These are phyloP conservation scores for Cladophialophora carrionii DNA, from an alignment of 2,329 filamentous ascomycete genomes.

Conservation along the genomic window DNA sequence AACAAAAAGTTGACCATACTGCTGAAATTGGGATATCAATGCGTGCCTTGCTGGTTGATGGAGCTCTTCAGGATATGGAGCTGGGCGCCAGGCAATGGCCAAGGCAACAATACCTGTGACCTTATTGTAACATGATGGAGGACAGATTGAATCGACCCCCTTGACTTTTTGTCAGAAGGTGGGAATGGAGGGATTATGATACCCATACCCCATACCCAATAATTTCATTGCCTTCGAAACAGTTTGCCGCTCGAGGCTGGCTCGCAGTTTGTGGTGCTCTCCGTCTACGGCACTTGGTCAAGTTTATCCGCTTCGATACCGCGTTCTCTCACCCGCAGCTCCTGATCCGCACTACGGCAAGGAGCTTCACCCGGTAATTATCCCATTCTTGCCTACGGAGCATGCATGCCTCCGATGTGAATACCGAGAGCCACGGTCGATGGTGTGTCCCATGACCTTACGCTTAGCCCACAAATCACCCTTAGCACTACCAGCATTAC, in stretches of 20 bases:
- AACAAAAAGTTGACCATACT: slow-evolving; percentile 8
- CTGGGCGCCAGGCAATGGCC: background rate
- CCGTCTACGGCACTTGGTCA: background rate
- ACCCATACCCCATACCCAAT: background rate
- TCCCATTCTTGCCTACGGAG: background rate
- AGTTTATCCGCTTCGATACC: background rate
- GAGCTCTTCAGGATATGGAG: slow-evolving; percentile 5
- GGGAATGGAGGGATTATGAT: slow-evolving; percentile 5
- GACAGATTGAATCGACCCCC: slow-evolving; percentile 3
- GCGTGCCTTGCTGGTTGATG: background rate
- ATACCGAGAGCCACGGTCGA: background rate
- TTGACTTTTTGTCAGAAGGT: slow-evolving; percentile 3
- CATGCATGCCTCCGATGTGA: background rate
- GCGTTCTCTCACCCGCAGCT: background rate
- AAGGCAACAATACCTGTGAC: slow-evolving; percentile 6
- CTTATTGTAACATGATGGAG: slow-evolving; percentile 10
- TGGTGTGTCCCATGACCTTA: background rate
- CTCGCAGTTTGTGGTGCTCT: background rate
- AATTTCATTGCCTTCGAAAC: slow-evolving; percentile 7
- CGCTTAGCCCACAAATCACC: background rate
- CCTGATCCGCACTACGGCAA: background rate
- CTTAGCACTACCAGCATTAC: background rate
- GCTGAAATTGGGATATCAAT: slow-evolving; percentile 5
- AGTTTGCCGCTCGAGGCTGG: background rate
- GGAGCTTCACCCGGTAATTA: background rate